A percentile compares a stretch with the other conserved stretches of the same genome.
These are phyloP conservation scores for Clavispora carvajalis DNA, from an alignment of 805 yeast genomes.

Conservation along the genomic window DNA sequence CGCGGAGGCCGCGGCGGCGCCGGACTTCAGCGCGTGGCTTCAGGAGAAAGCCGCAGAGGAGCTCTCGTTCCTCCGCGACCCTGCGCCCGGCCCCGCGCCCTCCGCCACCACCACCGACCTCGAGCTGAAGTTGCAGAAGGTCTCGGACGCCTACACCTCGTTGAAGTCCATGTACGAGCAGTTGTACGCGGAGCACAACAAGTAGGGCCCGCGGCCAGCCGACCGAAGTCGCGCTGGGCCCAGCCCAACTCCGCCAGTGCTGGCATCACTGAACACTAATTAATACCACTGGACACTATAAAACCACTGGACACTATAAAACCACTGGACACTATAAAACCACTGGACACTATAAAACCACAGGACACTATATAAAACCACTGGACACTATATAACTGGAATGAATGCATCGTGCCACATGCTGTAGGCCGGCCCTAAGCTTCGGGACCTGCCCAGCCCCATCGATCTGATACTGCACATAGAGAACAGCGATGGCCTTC, in stretches of 20 bases:
- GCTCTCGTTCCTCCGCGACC: conserved; percentile 33
- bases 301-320: not conserved
- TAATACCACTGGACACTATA: not conserved
- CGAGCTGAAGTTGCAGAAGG: conserved; percentile 41
- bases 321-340: too few species aligned
- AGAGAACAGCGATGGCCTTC: not conserved
- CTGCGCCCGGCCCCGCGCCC: not conserved
- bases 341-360: too few species aligned
- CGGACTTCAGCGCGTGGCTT: conserved; percentile 47
- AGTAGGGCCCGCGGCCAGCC: too few species aligned
- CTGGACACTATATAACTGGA: not conserved
- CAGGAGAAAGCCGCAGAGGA: conserved; percentile 47
- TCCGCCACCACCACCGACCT: conserved; percentile 25
- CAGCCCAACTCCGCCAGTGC: not conserved
- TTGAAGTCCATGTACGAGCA: conserved; percentile 57
- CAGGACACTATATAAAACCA: not conserved
- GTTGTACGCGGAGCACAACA: conserved; percentile 46
- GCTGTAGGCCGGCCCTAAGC: not conserved
- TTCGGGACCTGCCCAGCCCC: too few species aligned
- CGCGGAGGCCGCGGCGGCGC: conserved; percentile 16
- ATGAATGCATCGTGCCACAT: not conserved
- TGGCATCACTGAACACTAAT: not conserved
- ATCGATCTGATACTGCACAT: conserved; percentile 1
- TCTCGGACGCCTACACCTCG: conserved; percentile 57
- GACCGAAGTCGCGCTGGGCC: too few species aligned